These are phyloP conservation scores for Ceratobasidium theobromae DNA, from an alignment of 1,284 basidiomycete species.

Conservation along the genomic window DNA sequence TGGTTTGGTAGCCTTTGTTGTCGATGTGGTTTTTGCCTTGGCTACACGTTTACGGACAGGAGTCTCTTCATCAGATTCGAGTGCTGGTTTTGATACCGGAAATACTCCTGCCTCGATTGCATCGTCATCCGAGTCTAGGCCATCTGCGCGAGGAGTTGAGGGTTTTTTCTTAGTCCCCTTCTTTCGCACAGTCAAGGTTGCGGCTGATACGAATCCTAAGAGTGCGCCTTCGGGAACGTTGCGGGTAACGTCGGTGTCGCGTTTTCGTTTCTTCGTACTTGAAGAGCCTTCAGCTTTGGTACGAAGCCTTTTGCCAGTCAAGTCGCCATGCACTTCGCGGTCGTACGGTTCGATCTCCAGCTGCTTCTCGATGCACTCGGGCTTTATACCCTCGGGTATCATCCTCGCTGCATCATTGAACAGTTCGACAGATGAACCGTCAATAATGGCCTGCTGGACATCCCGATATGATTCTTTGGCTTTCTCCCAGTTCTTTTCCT, in stretches of 20 bases:
- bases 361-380: conserved; percentile 73
- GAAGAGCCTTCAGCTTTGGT: conserved; percentile 40
- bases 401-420: conserved; percentile 90
- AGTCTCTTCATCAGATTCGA: not conserved
- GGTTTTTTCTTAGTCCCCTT: conserved; percentile 34
- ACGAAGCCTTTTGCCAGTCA: conserved; percentile 45
- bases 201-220: conserved; percentile 63
- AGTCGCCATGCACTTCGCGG: conserved; percentile 49
- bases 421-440: conserved; percentile 84
- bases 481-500: conserved; percentile 89
- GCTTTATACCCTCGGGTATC: conserved; percentile 75
- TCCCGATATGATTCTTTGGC: conserved; percentile 87
- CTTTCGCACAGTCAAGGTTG: conserved; percentile 51
- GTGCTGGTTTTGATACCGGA: not conserved
- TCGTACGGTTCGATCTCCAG: conserved; percentile 79
- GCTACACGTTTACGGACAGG: conserved; percentile 8
- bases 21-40: conserved; percentile 13
- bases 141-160: conserved; percentile 29
- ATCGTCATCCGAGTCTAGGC: conserved; percentile 32
- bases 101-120: conserved; percentile 30
- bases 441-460: conserved; percentile 86
- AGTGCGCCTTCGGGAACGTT: conserved; percentile 67
- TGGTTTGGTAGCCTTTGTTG: conserved; percentile 33
- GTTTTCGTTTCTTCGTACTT: conserved; percentile 61
- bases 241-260: conserved; percentile 62